Evolutionary conservation across 306 rosid species (phyloP), one percentile per base, ranked within the genome.

Genomic region (Malus sieversii): DNA sequence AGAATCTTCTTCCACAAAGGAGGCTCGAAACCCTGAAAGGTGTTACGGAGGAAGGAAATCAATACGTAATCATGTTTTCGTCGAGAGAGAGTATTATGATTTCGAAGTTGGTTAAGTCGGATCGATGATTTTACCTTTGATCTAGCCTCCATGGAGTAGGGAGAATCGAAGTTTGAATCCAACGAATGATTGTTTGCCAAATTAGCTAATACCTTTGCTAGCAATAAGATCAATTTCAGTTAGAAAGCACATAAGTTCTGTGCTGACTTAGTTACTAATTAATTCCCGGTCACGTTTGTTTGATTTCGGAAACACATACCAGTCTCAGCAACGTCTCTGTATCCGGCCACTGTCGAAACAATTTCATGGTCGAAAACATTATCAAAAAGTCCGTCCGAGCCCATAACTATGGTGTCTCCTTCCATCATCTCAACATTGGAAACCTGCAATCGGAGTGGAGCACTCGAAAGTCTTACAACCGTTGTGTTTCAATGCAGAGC

Each of bases 191-290:
- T 79, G 81, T 88, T 90, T 72, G 98, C 97, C 80, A 89, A 81
- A 84, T 89, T 84, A 89, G 96, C 97, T 85, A 90, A 85, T 82
- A 91, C 88, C 90, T 90, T 89, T 86, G 99, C 98, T 92, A 90
- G 89, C 86, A 86, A 79, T 74, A 75, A 80, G 82, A 79, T 86
- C 63, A 73, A 76, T 33, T 80, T 72, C 73, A 61, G 72, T 81
- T 70, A 75, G 77, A 23, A 16, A 74, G 15, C 29, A 19, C 5
- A 66, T 72, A 35, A 38, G 2, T 2, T 1, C 25, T 9, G 32
- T 19, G 30, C 27, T 64, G 61, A 15, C 20, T 32, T 67, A 75
- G 62, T 70, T 22, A 4, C 68, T 68, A 61, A 75, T 57, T 68
- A 61, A 77, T 57, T 44, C 67, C 55, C 57, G 68, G 22, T 55